Conservation (phyloP, 352 stramenopile species). For the Elongisporangium prolatum region DNA sequence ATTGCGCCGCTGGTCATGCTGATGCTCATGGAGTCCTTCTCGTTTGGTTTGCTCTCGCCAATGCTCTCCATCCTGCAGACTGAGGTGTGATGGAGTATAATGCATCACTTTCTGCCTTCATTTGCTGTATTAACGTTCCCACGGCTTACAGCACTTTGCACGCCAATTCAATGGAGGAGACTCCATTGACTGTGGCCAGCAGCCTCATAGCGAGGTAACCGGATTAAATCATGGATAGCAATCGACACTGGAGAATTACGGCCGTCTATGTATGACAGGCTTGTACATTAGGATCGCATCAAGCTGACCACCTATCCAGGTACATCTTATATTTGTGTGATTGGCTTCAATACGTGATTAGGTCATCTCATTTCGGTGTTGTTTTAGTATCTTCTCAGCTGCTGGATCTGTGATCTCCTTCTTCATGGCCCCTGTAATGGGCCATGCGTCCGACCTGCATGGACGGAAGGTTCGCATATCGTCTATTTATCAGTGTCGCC, state of each 20-base stretch:
- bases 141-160: constrained; percentile 63
- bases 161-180: constrained; percentile 35
- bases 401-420: constrained; percentile 58
- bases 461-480: constrained; percentile 57
- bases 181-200: constrained; percentile 50
- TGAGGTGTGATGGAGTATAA: constrained; percentile 25
- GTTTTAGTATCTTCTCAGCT: constrained; percentile 62
- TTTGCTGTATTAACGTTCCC: background rate
- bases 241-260: background rate
- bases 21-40: constrained; percentile 37
- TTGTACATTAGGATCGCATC: constrained; percentile 53
- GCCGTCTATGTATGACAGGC: constrained; percentile 15
- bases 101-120: constrained; percentile 3
- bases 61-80: constrained; percentile 65
- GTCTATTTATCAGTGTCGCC: background rate
- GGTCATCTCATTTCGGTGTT: no score
- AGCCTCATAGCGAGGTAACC: constrained; percentile 16
- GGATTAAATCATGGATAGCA: background rate
- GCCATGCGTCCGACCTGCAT: constrained; percentile 68
- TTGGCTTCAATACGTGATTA: no score
- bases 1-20: constrained; percentile 42
- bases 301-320: constrained; percentile 73
- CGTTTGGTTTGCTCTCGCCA: constrained; percentile 61
- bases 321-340: no score
- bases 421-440: constrained; percentile 65